phyloP scores from a whole-genome alignment of 805 yeast genomes.

The Myxozyma mucilagina region DNA sequence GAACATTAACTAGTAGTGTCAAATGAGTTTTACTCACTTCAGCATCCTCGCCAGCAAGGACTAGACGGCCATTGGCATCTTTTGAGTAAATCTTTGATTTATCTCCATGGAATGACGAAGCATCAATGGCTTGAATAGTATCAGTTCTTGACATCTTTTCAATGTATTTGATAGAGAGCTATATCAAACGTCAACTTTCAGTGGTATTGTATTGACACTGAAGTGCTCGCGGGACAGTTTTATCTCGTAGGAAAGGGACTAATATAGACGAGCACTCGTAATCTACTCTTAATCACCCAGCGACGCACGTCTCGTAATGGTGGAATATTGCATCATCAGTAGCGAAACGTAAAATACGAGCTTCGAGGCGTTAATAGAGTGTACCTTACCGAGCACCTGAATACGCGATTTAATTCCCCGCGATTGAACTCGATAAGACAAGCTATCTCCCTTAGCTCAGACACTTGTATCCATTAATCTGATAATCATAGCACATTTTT shows the following conservation, averaged over 20 bases:
- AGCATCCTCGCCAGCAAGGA: conserved; percentile 21
- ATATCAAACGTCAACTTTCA: too few species aligned
- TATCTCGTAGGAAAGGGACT: too few species aligned
- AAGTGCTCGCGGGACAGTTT: background rate
- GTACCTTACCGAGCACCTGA: too few species aligned
- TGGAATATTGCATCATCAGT: conserved; percentile 6
- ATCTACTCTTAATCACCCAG: background rate
- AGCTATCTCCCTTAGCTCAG: background rate
- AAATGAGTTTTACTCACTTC: too few species aligned
- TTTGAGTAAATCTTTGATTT: conserved; percentile 9
- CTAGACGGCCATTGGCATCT: conserved; percentile 16
- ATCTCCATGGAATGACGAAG: conserved; percentile 31
- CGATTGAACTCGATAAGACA: background rate
- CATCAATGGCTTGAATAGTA: conserved; percentile 30
- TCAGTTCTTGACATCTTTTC: conserved; percentile 2
- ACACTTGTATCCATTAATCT: background rate
- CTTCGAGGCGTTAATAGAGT: too few species aligned
- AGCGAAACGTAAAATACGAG: too few species aligned
- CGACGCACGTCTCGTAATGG: background rate
- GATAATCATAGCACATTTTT: background rate
- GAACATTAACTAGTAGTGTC: too few species aligned
- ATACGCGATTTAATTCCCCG: background rate
- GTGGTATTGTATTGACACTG: background rate
- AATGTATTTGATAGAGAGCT: background rate
- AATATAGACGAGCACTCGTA: background rate